Conservation (phyloP, 139 green algal species). For the Coccomyxa sp. region DNA sequence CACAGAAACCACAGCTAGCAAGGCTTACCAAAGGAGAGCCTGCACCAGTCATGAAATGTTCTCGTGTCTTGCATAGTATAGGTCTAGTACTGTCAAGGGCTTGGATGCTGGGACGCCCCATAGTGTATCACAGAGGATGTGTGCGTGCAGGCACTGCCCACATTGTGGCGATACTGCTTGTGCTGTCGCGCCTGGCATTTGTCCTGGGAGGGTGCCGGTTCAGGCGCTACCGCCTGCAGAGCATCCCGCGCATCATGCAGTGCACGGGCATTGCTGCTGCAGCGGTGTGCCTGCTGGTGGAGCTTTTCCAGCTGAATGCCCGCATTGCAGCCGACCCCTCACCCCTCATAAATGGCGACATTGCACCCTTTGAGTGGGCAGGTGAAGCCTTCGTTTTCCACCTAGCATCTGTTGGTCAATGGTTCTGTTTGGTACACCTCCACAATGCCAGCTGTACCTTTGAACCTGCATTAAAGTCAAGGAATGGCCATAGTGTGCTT, state of each 20-base stretch:
- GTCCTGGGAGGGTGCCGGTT: background rate
- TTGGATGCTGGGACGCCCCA: too few species aligned
- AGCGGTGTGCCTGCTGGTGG: slow-evolving; percentile 12
- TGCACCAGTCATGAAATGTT: too few species aligned
- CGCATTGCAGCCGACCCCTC: slow-evolving; percentile 16
- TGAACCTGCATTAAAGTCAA: background rate
- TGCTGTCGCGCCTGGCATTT: slow-evolving; percentile 2
- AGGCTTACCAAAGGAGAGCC: too few species aligned
- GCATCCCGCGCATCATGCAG: slow-evolving; percentile 4
- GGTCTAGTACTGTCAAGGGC: too few species aligned
- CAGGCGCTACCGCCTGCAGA: slow-evolving; percentile 4
- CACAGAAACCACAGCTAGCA: too few species aligned
- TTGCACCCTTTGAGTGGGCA: slow-evolving; percentile 26
- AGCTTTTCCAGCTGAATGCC: slow-evolving; percentile 24
- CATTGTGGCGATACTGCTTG: slow-evolving; percentile 13
- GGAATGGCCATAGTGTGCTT: background rate
- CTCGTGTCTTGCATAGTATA: too few species aligned
- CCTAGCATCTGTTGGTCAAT: too few species aligned
- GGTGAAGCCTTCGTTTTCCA: slow-evolving; percentile 9
- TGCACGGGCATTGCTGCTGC: background rate
- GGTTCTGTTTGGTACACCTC: too few species aligned
- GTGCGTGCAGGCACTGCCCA: slow-evolving; percentile 23
- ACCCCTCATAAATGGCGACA: background rate
- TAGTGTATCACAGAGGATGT: too few species aligned
- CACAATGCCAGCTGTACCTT: too few species aligned